Base-by-base conservation (phyloP, 805 yeast species). In the Cyberlindnera xylosilytica region DNA sequence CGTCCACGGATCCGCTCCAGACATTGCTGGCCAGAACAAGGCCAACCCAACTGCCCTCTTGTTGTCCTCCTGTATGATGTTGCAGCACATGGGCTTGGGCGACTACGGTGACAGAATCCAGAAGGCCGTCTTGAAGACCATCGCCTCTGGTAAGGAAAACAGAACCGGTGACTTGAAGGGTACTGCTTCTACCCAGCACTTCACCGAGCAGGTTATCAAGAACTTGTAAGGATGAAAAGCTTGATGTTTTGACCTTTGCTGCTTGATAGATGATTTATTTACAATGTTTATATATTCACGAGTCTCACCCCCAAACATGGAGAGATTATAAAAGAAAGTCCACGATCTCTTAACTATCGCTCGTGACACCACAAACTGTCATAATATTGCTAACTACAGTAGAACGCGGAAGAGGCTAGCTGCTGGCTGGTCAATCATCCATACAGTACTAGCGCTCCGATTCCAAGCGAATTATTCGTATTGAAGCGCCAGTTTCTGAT, bases 1-100 rank as follows among this genome's bases (percentile, higher is more conserved):
- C 53, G 99, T 93, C 63, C 99, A 93, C 70, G 99, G 99, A 68
- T 90, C 98, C 45, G 99, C 99, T 51, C 99, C 99, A 58, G 99
- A 93, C 69, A 93, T 93, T 63, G 98, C 98, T 50, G 99, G 99
- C 64, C 88, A 93, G 78, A 95, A 96, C 65, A 80, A 87, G 66
- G 99, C 99, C 53, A 93, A 93, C 81, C 99, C 99, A 73, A 93
- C 99, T 49, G 99, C 99, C 44, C 72, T 93, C 64, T 76, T 93
- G 66, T 78, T 93, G 65, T 88, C 97, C 38, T 91, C 98, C 35
- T 88, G 90, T 64, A 93, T 93, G 97, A 91, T 93, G 98, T 83
- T 93, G 78, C 86, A 95, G 75, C 99, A 93, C 78, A 91, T 93
- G 98, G 83, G 87, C 41, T 79, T 93, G 68, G 76, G 77, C 68